phyloP scores from a whole-genome alignment of 2,329 filamentous ascomycete genomes.

The Pseudogymnoascus sp. region DNA sequence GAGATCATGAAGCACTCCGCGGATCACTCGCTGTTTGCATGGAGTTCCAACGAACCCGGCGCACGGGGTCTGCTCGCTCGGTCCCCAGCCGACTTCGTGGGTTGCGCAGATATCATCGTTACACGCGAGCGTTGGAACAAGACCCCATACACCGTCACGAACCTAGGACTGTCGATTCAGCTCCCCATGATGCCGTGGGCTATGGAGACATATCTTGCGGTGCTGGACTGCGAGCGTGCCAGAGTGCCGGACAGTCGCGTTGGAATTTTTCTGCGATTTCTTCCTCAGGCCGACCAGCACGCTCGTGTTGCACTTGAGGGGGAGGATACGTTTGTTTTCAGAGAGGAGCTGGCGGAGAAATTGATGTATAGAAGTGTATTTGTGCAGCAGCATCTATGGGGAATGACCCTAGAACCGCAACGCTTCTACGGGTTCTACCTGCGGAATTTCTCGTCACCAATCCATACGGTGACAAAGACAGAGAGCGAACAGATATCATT shows the following conservation, averaged over 20 bases:
- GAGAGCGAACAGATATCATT: neutral
- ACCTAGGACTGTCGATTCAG: slow-evolving; percentile 18
- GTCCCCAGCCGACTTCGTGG: slow-evolving; percentile 9
- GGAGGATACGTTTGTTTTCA: neutral
- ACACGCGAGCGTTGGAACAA: slow-evolving; percentile 2
- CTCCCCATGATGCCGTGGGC: slow-evolving; percentile 17
- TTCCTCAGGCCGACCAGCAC: slow-evolving; percentile 9
- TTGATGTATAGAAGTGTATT: neutral
- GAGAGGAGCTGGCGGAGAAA: neutral
- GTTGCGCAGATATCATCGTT: neutral
- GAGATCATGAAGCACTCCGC: slow-evolving; percentile 26
- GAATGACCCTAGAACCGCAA: neutral
- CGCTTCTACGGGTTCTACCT: neutral
- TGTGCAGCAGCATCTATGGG: neutral
- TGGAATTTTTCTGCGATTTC: slow-evolving; percentile 11
- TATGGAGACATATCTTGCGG: slow-evolving; percentile 19
- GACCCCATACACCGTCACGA: slow-evolving; percentile 16
- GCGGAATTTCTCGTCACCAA: neutral
- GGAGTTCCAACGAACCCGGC: slow-evolving; percentile 12
- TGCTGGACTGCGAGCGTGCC: slow-evolving; percentile 16
- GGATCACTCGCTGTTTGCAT: slow-evolving; percentile 32
- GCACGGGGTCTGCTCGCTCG: slow-evolving; percentile 13
- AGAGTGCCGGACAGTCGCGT: slow-evolving; percentile 2
- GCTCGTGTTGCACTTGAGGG: slow-evolving; percentile 2
- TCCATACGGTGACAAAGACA: neutral